Base-by-base conservation (phyloP, 208 protist genomes). In the Vickermania ingenoplastis region DNA sequence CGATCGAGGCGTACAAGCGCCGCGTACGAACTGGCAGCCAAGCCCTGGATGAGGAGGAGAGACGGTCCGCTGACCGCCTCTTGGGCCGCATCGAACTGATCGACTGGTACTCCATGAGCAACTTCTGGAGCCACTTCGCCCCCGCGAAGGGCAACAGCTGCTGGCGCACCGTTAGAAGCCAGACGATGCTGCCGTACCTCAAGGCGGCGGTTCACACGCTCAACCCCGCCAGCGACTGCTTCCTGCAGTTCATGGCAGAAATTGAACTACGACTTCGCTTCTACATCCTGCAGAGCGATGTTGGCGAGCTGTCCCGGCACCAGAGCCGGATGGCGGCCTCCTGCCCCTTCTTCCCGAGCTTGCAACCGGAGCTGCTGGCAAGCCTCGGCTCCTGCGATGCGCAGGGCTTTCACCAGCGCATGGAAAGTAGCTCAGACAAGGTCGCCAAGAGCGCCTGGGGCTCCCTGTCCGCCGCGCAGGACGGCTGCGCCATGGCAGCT, bases 71-170 rank as follows among this genome's bases (percentile, higher is more conserved):
- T 17, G 22, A 55, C 26, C 51, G 24, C 22, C 51, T 36, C n/a
- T 17, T 55, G 7, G 51, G 17, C 11, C 51, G 51, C 7, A 17
- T 45, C 11, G 36, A 45, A 45, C 51, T 55, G 51, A 30, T 55
- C 22, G 51, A 21, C 17, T 59, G 22, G 55, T 28, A 53, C 49
- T 50, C 23, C 21, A 41, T 72, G 67, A 72, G 57, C 58, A 72
- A 57, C 17, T 41, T 72, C 58, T 72, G 53, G 59, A 67, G 61
- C 61, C 67, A 57, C 58, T 72, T 57, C 66, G 64, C 66, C 58
- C 62, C 45, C 60, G 61, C 58, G 61, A 21, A 41, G 14, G 3
- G 21, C 14, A 53, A 61, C 59, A 28, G 58, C 17, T 7, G 11
- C 11, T 45, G 36, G 36, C 36, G 36, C 7, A 45, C 36, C 36